Base-by-base conservation (phyloP, 768 basidiomycete genomes). In the Candolleomyces eurysporus region DNA sequence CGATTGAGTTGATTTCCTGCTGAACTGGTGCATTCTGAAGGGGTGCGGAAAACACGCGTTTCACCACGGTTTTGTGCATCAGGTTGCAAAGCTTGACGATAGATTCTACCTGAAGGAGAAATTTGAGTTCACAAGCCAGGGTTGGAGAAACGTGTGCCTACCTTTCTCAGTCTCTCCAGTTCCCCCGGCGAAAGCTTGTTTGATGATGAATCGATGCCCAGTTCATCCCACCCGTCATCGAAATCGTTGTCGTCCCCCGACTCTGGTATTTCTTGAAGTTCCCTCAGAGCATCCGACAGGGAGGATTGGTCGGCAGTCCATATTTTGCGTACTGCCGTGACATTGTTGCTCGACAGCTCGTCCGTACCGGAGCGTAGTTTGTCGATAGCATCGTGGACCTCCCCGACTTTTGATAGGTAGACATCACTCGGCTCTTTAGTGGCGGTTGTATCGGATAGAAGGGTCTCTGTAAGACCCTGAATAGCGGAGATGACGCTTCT, bases 181-280 rank as follows among this genome's bases (percentile, higher is more conserved):
- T 92, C 90, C 32, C 69, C 69, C 1, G 69, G 63, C 40, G 77
- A 75, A 72, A 90, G 73, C 46, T 73, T 78, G 60, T 26, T 26
- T 4, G 76, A 71, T n/a, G 68, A 73, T 5, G 82, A 71, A n/a
- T 72, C 77, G 14, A 87, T 65, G 0, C 81, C 86, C 11, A 91
- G 74, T 65, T 90, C 89, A 59, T 83, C 83, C 88, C 87, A 89
- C 4, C 86, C 88, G 67, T 85, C 83, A 59, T 81, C 78, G 55
- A 71, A 67, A n/a, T 65, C 74, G 13, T 72, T 70, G 13, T 72
- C 64, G 6, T 66, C 65, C 10, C 68, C 74, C 30, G 80, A 71
- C 31, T 80, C 73, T 58, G 85, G 73, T 76, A 91, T 82, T 57
- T 79, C 80, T 31, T 74, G 73, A 13, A 89, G 72, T 65, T 93